Conservation (phyloP, 2,329 filamentous ascomycete species). For the Cladophialophora bantiana region DNA sequence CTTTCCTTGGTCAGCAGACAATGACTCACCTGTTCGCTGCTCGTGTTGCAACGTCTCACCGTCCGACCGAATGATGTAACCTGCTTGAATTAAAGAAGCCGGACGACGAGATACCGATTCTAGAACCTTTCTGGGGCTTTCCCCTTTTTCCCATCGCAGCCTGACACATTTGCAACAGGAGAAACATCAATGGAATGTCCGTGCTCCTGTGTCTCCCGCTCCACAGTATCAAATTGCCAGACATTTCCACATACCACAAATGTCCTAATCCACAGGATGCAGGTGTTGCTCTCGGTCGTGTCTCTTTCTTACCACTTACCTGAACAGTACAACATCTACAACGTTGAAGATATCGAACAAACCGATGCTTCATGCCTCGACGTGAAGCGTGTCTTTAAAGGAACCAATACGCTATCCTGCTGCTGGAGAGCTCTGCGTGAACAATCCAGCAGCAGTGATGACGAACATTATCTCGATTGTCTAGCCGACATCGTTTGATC, state of each 20-base stretch:
- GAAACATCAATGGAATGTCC: background rate
- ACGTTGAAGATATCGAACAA: background rate
- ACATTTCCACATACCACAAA: slow-evolving; percentile 22
- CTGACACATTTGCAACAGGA: background rate
- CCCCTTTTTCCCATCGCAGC: background rate
- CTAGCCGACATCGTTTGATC: slow-evolving; percentile 40
- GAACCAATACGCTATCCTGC: background rate
- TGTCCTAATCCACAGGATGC: background rate
- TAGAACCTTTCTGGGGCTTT: background rate
- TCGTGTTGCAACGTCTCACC: too few species aligned
- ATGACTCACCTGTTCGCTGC: too few species aligned
- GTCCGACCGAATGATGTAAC: slow-evolving; percentile 2
- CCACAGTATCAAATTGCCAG: slow-evolving; percentile 4
- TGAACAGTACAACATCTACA: background rate
- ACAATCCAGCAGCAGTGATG: slow-evolving; percentile 38
- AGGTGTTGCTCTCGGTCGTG: background rate
- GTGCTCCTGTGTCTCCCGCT: background rate
- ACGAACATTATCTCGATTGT: slow-evolving; percentile 28
- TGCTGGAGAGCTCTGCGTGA: slow-evolving; percentile 31
- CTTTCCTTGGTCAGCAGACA: background rate
- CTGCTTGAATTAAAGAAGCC: background rate
- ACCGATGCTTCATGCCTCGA: background rate
- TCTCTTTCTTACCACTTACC: slow-evolving; percentile 15
- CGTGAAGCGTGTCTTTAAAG: background rate
- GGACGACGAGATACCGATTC: background rate